Percentiles rank a stretch among this genome's conserved stretches.
Evolutionary conservation across 768 basidiomycete species (phyloP).

Genomic region (Daedaleopsis nitida): DNA sequence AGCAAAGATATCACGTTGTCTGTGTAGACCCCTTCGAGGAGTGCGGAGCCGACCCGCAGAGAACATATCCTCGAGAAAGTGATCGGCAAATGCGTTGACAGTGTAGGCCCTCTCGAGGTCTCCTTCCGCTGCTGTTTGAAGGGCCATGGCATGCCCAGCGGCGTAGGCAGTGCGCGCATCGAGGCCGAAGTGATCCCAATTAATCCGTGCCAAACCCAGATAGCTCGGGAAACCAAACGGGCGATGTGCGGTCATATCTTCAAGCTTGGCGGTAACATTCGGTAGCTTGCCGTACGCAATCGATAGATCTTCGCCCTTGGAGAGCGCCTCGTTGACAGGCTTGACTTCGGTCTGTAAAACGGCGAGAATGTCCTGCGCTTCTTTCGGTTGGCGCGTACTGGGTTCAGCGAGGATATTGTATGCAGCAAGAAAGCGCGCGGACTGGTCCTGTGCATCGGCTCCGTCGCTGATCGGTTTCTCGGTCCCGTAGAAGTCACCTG

Average conservation of each 20-base stretch:
- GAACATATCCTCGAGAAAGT: slow-evolving; percentile 9
- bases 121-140: background rate
- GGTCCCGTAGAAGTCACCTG: slow-evolving; percentile 24
- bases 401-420: slow-evolving; percentile 16
- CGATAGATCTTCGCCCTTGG: slow-evolving; percentile 10
- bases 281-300: slow-evolving; percentile 16
- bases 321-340: slow-evolving; percentile 16
- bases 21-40: slow-evolving; percentile 1
- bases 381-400: slow-evolving; percentile 11
- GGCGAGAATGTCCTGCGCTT: slow-evolving; percentile 16
- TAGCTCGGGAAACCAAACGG: slow-evolving; percentile 9
- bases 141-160: background rate
- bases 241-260: slow-evolving; percentile 7
- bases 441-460: slow-evolving; percentile 1
- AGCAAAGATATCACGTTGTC: background rate
- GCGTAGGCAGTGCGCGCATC: slow-evolving; percentile 7
- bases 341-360: slow-evolving; percentile 16
- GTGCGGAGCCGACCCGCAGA: slow-evolving; percentile 12
- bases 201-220: slow-evolving; percentile 9
- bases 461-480: slow-evolving; percentile 21
- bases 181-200: slow-evolving; percentile 2
- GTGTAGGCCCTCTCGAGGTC: slow-evolving; percentile 9
- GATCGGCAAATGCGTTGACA: slow-evolving; percentile 13
- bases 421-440: slow-evolving; percentile 12
- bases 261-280: slow-evolving; percentile 9